These are phyloP conservation scores for Pyrenochaeta sp. DNA, from an alignment of 2,329 filamentous ascomycete genomes.

Conservation along the genomic window DNA sequence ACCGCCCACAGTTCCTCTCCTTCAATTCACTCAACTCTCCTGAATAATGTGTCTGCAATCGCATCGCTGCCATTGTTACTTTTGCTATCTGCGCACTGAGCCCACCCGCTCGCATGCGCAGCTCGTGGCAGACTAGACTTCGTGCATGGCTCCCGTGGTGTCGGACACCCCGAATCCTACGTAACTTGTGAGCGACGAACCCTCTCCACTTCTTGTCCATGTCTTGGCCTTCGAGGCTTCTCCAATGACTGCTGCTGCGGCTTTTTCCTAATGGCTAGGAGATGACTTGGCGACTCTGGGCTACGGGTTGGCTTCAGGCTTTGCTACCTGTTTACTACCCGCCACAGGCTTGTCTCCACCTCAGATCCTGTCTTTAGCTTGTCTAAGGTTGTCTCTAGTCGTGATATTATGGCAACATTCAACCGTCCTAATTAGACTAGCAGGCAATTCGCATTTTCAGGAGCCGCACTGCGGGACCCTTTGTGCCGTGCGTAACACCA, in stretches of 20 bases:
- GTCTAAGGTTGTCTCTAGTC: slow-evolving; percentile 1
- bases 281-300: slow-evolving; percentile 40
- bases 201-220: slow-evolving; percentile 31
- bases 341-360: slow-evolving; percentile 37
- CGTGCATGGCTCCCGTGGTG: slow-evolving; percentile 8
- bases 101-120: neutral
- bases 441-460: too few relatives aligned
- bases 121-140: slow-evolving; percentile 5
- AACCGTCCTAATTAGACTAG: too few relatives aligned
- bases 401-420: too few relatives aligned
- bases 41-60: neutral
- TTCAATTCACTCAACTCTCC: too few relatives aligned
- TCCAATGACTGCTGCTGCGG: slow-evolving; percentile 32
- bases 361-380: slow-evolving; percentile 15
- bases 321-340: slow-evolving; percentile 22
- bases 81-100: neutral
- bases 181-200: slow-evolving; percentile 11
- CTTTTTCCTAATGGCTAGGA: slow-evolving; percentile 15
- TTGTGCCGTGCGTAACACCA: slow-evolving; percentile 13
- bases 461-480: too few relatives aligned
- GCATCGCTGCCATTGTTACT: too few relatives aligned
- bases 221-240: slow-evolving; percentile 33
- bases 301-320: slow-evolving; percentile 30
- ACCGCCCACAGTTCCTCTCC: neutral
- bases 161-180: slow-evolving; percentile 33